These are phyloP conservation scores for Epicoccum nigrum DNA, from an alignment of 2,329 filamentous ascomycete species.

Conservation along the genomic window DNA sequence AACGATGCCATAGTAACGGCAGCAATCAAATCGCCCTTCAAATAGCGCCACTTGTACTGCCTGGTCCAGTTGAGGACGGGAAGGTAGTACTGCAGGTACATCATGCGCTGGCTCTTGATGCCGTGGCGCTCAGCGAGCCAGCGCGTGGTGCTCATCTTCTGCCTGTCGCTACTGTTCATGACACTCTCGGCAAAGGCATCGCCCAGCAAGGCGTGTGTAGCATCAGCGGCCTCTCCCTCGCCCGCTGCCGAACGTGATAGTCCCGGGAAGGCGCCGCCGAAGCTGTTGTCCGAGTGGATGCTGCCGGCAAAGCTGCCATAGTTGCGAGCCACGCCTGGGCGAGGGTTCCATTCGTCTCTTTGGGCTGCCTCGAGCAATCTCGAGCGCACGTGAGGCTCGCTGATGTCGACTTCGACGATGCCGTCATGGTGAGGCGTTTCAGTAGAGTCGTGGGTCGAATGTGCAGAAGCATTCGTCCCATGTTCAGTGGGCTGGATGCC, in stretches of 20 bases:
- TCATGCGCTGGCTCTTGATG: slow-evolving; percentile 72
- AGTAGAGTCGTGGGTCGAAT: slow-evolving; percentile 1
- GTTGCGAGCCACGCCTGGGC: slow-evolving; percentile 59
- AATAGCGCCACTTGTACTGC: slow-evolving; percentile 81
- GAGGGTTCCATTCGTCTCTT: slow-evolving; percentile 52
- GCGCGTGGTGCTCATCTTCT: slow-evolving; percentile 75
- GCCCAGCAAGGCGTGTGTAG: slow-evolving; percentile 49
- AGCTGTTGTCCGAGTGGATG: slow-evolving; percentile 52
- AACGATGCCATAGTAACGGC: slow-evolving; percentile 97
- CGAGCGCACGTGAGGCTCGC: slow-evolving; percentile 46
- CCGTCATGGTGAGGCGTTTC: slow-evolving; percentile 20
- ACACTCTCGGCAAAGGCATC: slow-evolving; percentile 54
- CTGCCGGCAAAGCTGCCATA: slow-evolving; percentile 62
- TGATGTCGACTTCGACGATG: slow-evolving; percentile 32
- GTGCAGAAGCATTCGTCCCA: slow-evolving; percentile 24
- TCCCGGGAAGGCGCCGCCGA: slow-evolving; percentile 46
- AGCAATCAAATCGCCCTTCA: slow-evolving; percentile 85
- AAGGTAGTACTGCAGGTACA: slow-evolving; percentile 90
- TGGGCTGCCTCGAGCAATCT: slow-evolving; percentile 47
- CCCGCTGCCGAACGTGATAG: slow-evolving; percentile 30
- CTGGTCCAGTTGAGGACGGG: slow-evolving; percentile 89
- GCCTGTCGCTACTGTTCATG: slow-evolving; percentile 51
- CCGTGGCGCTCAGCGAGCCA: slow-evolving; percentile 75
- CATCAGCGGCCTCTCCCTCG: slow-evolving; percentile 40
- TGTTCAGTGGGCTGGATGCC: slow-evolving; percentile 34